Base-by-base conservation (phyloP, 495 filamentous ascomycete genomes). In the Xylaria longipes region DNA sequence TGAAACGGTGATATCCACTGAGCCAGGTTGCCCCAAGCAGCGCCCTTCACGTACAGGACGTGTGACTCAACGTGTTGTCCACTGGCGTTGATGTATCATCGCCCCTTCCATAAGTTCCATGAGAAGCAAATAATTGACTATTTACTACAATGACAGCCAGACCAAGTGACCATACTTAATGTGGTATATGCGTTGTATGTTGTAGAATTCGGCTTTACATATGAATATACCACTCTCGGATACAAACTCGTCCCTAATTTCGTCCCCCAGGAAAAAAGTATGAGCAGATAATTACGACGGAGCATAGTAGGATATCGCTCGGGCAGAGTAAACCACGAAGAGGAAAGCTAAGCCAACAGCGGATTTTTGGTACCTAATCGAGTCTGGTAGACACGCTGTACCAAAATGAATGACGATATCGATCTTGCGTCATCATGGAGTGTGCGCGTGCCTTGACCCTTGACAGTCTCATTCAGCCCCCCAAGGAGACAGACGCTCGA, bases 1-100 rank as follows among this genome's bases (percentile, higher is more conserved):
- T 62, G 37, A 22, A 50, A 45, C 39, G 29, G 50, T 48, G 54
- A 69, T 60, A 68, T 52, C 65, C 52, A 20, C 17, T 41, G 52
- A 46, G 39, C 37, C 52, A 22, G 20, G 22, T 29, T 58, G 50
- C 41, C 50, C 5, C n/a, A 48, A n/a, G 66, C 27, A 61, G 43
- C 41, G 50, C 4, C 3, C 22, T 2, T 67, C 46, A 56, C 35
- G 9, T 22, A 41, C 5, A 37, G 33, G 12, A 33, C 45, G n/a
- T 12, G 43, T 65, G 27, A 22, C 14, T 17, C 41, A 46, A 5
- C 37, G 25, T 31, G 8, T 64, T 14, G 5, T 46, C 41, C 17
- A 20, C 45, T n/a, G 5, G 50, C 27, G 43, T n/a, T 17, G 41
- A 27, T 65, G 41, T 27, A 25, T 41, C 29, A 31, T 29, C 15